Conservation (phyloP, 768 basidiomycete genomes). For the Kwoniella sp. region DNA sequence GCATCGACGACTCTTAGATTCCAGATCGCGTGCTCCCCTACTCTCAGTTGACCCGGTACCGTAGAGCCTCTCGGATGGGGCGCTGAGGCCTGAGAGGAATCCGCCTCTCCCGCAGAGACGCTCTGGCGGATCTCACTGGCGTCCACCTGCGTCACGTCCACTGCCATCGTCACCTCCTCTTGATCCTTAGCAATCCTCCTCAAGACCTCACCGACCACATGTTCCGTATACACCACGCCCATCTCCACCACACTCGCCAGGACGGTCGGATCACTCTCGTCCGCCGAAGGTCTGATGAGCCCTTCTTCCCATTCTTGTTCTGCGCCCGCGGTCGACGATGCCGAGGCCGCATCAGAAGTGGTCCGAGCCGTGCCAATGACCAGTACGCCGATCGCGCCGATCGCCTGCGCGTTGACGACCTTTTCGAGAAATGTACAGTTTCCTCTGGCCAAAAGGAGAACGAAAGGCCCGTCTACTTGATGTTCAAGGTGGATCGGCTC, state of each 20-base stretch:
- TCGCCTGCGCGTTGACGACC: conserved; percentile 62
- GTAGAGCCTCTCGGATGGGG: too few relatives aligned
- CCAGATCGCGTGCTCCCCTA: too few relatives aligned
- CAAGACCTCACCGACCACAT: conserved; percentile 24
- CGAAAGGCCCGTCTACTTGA: too few relatives aligned
- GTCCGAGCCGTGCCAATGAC: conserved; percentile 54
- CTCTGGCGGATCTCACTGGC: too few relatives aligned
- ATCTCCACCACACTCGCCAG: conserved; percentile 12
- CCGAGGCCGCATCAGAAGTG: not conserved
- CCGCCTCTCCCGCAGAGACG: too few relatives aligned
- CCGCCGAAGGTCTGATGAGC: conserved; percentile 41
- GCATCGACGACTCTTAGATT: too few relatives aligned
- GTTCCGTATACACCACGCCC: conserved; percentile 37
- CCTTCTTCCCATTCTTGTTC: conserved; percentile 9
- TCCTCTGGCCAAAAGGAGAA: conserved; percentile 67
- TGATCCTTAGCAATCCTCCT: too few relatives aligned
- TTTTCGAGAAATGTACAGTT: conserved; percentile 86
- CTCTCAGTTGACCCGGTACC: too few relatives aligned
- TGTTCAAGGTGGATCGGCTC: not conserved
- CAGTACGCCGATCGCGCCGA: conserved; percentile 72
- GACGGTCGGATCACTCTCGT: conserved; percentile 13
- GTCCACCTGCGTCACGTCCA: too few relatives aligned
- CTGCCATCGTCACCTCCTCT: too few relatives aligned
- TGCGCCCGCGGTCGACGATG: not conserved
- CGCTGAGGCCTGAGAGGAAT: too few relatives aligned